These are phyloP conservation scores for Sechiopsis laciniata DNA, from an alignment of 306 rosid genomes.

Conservation along the genomic window DNA sequence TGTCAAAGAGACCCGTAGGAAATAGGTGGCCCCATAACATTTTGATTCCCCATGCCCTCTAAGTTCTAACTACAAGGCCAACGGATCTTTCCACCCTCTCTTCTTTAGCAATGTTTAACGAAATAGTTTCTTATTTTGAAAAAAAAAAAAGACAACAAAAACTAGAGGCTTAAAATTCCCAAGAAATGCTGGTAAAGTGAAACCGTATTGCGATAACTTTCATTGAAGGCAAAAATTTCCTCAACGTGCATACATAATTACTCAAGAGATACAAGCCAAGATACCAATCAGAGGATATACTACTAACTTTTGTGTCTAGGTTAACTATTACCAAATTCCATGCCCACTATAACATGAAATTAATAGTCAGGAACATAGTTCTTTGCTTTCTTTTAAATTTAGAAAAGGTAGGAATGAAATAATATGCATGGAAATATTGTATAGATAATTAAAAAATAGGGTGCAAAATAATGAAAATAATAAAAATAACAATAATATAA, in stretches of 20 bases:
- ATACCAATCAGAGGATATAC: neutral
- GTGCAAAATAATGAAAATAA: too few relatives aligned
- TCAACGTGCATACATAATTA: neutral
- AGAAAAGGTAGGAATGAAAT: too few relatives aligned
- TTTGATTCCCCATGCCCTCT: too few relatives aligned
- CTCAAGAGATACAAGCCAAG: neutral
- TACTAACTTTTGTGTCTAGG: neutral
- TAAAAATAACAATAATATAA: too few relatives aligned
- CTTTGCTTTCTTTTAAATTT: too few relatives aligned
- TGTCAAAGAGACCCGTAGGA: too few relatives aligned
- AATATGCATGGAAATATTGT: neutral
- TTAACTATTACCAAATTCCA: neutral
- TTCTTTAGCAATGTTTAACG: neutral
- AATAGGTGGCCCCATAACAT: too few relatives aligned
- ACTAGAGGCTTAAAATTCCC: neutral
- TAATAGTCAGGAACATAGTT: neutral
- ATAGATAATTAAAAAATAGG: neutral
- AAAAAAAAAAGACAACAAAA: neutral
- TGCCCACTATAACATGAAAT: neutral
- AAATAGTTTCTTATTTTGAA: neutral
- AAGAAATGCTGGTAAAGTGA: neutral
- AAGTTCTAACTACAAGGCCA: too few relatives aligned
- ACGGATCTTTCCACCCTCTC: neutral
- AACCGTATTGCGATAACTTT: neutral
- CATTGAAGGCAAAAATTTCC: neutral